Evolutionary conservation across 768 basidiomycete genomes (phyloP).

Genomic region (Tricholomella constricta): DNA sequence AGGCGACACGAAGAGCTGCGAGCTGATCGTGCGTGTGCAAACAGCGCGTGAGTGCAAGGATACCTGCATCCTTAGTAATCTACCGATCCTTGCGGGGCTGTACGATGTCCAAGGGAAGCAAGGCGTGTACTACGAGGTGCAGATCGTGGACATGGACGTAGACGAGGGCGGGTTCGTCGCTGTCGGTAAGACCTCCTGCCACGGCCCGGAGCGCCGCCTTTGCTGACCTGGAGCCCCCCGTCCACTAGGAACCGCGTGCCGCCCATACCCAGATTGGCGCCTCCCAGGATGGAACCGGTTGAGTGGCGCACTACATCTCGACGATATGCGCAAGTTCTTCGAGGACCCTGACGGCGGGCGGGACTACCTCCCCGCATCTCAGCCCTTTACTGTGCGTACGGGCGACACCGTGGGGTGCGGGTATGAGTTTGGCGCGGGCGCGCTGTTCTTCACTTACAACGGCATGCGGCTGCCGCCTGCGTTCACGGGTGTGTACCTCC

Average conservation of each 20-base stretch:
- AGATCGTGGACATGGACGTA: conserved; percentile 52
- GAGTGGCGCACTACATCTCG: conserved; percentile 66
- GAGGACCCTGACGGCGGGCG: conserved; percentile 68
- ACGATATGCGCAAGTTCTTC: conserved; percentile 74
- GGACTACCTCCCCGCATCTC: conserved; percentile 42
- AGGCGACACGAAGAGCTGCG: conserved; percentile 33
- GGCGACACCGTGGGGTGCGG: conserved; percentile 67
- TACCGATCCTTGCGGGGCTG: conserved; percentile 61
- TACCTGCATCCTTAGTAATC: conserved; percentile 56
- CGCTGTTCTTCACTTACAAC: conserved; percentile 68
- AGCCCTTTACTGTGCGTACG: conserved; percentile 31
- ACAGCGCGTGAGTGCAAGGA: conserved; percentile 47
- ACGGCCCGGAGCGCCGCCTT: neutral
- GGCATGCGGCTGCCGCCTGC: conserved; percentile 56
- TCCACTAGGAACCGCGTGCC: conserved; percentile 57
- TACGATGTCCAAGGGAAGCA: conserved; percentile 55
- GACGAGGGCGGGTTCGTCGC: conserved; percentile 47
- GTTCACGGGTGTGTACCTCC: conserved; percentile 61
- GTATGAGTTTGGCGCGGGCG: conserved; percentile 53
- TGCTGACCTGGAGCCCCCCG: neutral
- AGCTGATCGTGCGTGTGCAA: conserved; percentile 41
- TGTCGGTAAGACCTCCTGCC: conserved; percentile 42
- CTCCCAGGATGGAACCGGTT: conserved; percentile 73
- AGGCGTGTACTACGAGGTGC: conserved; percentile 67
- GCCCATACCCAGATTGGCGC: conserved; percentile 65